Evolutionary conservation across 2,329 filamentous ascomycete species (phyloP), one percentile per base, ranked within the genome.

Genomic region (Cryphonectria naterciae): DNA sequence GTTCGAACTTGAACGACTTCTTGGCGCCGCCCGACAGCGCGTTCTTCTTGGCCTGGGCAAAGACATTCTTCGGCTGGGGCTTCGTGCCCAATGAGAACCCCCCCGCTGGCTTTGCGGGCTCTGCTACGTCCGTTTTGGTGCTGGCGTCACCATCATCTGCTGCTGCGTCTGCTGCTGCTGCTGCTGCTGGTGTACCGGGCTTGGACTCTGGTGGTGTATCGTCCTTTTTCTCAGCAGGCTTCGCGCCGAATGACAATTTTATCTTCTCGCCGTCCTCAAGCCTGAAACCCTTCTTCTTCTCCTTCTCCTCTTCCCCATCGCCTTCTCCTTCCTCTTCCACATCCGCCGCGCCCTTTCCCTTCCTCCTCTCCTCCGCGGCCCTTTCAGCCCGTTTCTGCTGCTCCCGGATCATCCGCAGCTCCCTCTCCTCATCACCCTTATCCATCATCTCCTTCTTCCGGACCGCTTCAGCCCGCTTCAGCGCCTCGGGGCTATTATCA

Each of bases 371-470:
- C 69, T 87, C 85, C 4, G 85, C 87, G 65, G 88, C 87, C 73
- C 86, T 87, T 76, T 89, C 86, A 2, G 95, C 95, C 71, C 92
- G 85, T 79, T 89, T 88, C 65, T 98, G 93, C 85, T 98, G 96
- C 78, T 93, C 92, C 76, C 88, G 87, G 61, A 99, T 91, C 83
- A 95, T 85, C 77, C 88, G 89, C 81, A 95, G 92, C 81, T 98
- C 95, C 65, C 94, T 83, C 81, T 97, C 93, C 79, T 98, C 95
- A 75, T 98, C 95, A 2, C 94, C 94, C 75, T 93, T 93, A 76
- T 98, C 95, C 80, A 95, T 91, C 69, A 92, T 88, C 80, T 98
- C 95, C 80, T 94, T 95, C 78, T 91, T 90, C 75, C 91, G 85
- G 65, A 98, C 85, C 37, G 93, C 93, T 74, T 98, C 95, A 73